phyloP scores from a whole-genome alignment of 2,329 filamentous ascomycete genomes.

The Talaromyces verruculosus region DNA sequence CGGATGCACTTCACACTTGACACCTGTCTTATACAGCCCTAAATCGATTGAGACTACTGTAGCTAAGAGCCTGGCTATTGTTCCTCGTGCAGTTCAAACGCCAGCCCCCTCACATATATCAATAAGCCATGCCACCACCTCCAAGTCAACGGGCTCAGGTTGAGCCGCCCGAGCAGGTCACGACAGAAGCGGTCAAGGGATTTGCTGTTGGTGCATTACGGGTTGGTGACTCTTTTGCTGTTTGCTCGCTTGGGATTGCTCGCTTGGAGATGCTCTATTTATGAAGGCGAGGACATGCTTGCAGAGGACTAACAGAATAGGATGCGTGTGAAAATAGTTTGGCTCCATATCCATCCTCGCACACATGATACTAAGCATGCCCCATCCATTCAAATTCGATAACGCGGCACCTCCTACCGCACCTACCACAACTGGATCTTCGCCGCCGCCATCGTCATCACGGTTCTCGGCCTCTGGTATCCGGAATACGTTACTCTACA shows the following conservation, averaged over 20 bases:
- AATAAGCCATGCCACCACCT: slow-evolving; percentile 42
- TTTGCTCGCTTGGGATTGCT: not conserved
- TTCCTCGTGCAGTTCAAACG: not conserved
- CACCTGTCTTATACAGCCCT: not conserved
- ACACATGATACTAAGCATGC: slow-evolving; percentile 46
- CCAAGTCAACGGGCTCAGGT: slow-evolving; percentile 40
- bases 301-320: slow-evolving; percentile 4
- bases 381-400: slow-evolving; percentile 45
- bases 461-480: slow-evolving; percentile 34
- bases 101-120: slow-evolving; percentile 16
- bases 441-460: slow-evolving; percentile 25
- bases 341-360: slow-evolving; percentile 48
- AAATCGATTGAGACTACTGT: not conserved
- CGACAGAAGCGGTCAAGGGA: slow-evolving; percentile 42
- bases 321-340: slow-evolving; percentile 32
- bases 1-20: not conserved
- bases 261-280: not conserved
- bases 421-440: slow-evolving; percentile 17
- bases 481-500: slow-evolving; percentile 37
- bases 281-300: not conserved
- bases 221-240: slow-evolving; percentile 31
- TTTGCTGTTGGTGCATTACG: slow-evolving; percentile 47
- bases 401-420: slow-evolving; percentile 30
- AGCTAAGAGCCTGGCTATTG: not conserved
- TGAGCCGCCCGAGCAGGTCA: slow-evolving; percentile 45